These are phyloP conservation scores for Vinca minor DNA, from an alignment of 257 asterid genomes.

Conservation along the genomic window DNA sequence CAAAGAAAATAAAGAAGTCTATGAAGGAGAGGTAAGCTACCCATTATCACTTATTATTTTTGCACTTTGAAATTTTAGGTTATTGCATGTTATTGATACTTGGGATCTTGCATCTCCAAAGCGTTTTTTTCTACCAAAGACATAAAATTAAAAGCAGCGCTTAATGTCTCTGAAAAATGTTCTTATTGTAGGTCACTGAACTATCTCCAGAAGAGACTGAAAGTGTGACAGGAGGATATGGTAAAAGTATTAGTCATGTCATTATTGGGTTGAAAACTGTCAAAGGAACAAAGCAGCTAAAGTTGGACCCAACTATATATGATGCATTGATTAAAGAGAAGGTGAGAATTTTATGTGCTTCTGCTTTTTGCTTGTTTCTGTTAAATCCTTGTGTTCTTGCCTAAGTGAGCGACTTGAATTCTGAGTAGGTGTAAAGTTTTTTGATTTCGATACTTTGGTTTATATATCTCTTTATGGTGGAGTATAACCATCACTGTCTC, in stretches of 20 bases:
- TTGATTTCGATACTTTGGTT: not conserved
- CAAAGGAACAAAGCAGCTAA: slow-evolving; percentile 88
- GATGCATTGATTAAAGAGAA: slow-evolving; percentile 93
- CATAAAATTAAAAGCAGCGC: too few species aligned
- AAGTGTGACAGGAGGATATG: slow-evolving; percentile 92
- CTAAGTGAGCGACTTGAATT: not conserved
- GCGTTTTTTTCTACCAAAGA: too few species aligned
- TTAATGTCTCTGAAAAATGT: slow-evolving; percentile 12
- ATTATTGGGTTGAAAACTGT: slow-evolving; percentile 90
- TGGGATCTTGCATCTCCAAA: not conserved
- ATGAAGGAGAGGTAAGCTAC: slow-evolving; percentile 82
- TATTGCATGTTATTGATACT: not conserved
- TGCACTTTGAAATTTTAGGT: not conserved
- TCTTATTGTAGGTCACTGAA: slow-evolving; percentile 66
- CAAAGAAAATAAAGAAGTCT: slow-evolving; percentile 94
- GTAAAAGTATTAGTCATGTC: slow-evolving; percentile 88
- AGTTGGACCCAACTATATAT: slow-evolving; percentile 89
- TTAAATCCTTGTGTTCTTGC: not conserved
- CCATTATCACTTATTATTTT: not conserved
- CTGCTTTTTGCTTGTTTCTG: not conserved
- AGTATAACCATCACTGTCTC: too few species aligned
- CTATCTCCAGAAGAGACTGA: slow-evolving; percentile 92
- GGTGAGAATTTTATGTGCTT: slow-evolving; percentile 25
- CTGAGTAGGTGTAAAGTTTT: not conserved
- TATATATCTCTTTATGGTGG: not conserved